A percentile compares a stretch with the other conserved stretches of the same genome.
Conservation (phyloP, 306 rosid species). For the Citrullus colocynthis region DNA sequence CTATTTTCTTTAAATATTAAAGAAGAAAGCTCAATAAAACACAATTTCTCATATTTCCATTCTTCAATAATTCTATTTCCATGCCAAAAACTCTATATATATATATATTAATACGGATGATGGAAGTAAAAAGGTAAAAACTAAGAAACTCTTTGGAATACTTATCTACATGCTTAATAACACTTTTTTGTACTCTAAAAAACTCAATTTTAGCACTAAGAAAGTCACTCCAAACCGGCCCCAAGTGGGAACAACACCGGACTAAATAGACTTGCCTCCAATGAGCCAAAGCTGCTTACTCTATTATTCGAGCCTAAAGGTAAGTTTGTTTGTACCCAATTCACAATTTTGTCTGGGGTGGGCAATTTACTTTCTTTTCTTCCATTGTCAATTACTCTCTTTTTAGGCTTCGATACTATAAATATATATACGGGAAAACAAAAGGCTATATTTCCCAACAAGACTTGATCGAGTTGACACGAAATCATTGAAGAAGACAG, state of each 20-base stretch:
- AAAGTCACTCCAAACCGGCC: background rate
- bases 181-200: background rate
- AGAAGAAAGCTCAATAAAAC: background rate
- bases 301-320: background rate
- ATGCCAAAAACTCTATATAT: background rate
- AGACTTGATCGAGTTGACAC: background rate
- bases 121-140: background rate
- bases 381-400: background rate
- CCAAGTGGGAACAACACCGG: background rate
- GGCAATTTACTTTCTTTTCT: background rate
- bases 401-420: too few relatives aligned
- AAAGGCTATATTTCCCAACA: background rate
- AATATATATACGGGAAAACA: background rate
- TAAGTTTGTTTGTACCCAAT: background rate
- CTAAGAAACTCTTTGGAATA: background rate
- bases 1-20: background rate
- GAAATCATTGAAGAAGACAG: background rate
- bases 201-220: background rate
- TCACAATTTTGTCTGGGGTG: background rate
- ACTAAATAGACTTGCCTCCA: background rate
- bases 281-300: background rate
- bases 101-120: background rate
- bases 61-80: background rate
- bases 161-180: too few relatives aligned
- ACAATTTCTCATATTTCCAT: background rate